Percentiles rank a stretch among this genome's conserved stretches.
Conservation (phyloP, 2,329 filamentous ascomycete genomes). For the Talaromyces sp. region DNA sequence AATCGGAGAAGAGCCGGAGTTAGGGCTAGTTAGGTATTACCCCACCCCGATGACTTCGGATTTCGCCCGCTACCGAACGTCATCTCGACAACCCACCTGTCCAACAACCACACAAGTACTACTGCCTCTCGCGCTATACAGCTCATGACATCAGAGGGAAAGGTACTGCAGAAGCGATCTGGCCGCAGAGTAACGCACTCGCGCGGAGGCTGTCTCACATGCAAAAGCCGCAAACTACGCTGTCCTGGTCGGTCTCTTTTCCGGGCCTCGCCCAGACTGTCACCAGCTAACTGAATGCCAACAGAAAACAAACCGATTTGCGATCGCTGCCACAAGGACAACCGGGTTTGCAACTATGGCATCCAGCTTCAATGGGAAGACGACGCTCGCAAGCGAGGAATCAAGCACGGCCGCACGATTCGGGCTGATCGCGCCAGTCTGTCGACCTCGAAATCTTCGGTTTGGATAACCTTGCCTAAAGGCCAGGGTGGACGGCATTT, state of each 20-base stretch:
- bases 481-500: conserved; percentile 9
- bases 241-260: conserved; percentile 9
- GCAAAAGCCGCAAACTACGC: conserved; percentile 13
- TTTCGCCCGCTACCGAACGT: neutral
- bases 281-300: neutral
- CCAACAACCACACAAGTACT: neutral
- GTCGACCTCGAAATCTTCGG: conserved; percentile 4
- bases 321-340: conserved; percentile 9
- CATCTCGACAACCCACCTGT: neutral
- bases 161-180: conserved; percentile 2
- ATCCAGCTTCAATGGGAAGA: conserved; percentile 12
- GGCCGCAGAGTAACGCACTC: conserved; percentile 14
- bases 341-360: conserved; percentile 8
- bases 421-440: conserved; percentile 8
- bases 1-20: neutral
- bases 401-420: conserved; percentile 12
- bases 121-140: neutral
- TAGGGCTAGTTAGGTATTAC: neutral
- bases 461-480: conserved; percentile 5
- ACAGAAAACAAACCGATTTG: conserved; percentile 12
- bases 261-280: neutral
- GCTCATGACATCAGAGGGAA: conserved; percentile 3
- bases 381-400: conserved; percentile 11
- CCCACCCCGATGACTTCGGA: neutral
- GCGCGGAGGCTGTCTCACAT: conserved; percentile 11